A percentile compares a stretch with the other conserved stretches of the same genome.
Conservation (phyloP, 1,284 basidiomycete genomes). For the Phellopilus nigrolimitatus region DNA sequence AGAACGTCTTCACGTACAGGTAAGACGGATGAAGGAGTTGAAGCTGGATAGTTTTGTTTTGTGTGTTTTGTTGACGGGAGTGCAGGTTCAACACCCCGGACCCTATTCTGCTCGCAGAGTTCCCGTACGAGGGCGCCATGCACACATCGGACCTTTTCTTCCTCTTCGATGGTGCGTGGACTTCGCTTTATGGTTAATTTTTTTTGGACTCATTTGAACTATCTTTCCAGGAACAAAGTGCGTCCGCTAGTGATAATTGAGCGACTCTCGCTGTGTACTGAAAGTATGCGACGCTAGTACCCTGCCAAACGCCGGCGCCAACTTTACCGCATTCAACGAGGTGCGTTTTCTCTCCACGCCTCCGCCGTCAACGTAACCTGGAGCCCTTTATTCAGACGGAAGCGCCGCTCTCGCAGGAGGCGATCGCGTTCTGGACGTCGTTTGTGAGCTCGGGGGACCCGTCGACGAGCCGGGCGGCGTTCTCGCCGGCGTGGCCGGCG, state of each 20-base stretch:
- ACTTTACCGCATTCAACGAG: slow-evolving; percentile 36
- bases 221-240: slow-evolving; percentile 39
- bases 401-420: slow-evolving; percentile 34
- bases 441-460: slow-evolving; percentile 36
- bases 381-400: slow-evolving; percentile 32
- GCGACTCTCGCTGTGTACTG: not conserved
- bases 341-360: slow-evolving; percentile 23
- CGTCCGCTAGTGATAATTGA: slow-evolving; percentile 15
- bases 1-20: slow-evolving; percentile 33
- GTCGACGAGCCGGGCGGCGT: slow-evolving; percentile 27
- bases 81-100: slow-evolving; percentile 32
- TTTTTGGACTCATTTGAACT: no score
- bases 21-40: not conserved
- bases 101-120: slow-evolving; percentile 33
- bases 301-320: slow-evolving; percentile 38
- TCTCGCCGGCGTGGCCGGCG: slow-evolving; percentile 32
- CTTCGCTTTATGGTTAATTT: not conserved
- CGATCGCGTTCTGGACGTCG: slow-evolving; percentile 44
- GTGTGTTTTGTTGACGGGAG: no score
- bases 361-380: slow-evolving; percentile 1
- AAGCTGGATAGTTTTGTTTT: not conserved
- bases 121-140: slow-evolving; percentile 38
- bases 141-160: slow-evolving; percentile 44
- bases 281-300: no score
- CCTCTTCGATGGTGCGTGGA: slow-evolving; percentile 36